phyloP scores from a whole-genome alignment of 1,284 basidiomycete species.

The Papiliotrema flavescens region DNA sequence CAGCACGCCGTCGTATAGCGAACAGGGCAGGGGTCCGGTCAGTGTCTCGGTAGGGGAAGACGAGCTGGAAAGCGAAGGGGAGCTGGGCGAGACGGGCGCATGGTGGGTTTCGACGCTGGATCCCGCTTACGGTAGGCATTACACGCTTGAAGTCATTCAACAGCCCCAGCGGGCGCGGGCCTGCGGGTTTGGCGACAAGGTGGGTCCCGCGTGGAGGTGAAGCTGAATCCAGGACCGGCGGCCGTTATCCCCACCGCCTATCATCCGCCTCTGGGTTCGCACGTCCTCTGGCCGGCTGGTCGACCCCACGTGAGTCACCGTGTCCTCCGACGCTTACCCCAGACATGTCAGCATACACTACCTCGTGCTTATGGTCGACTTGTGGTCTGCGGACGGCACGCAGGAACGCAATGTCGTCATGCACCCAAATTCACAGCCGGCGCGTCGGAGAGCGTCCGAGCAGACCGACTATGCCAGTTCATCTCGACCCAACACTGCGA shows the following conservation, averaged over 20 bases:
- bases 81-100: too few relatives aligned
- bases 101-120: not conserved
- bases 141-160: constrained; percentile 76
- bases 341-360: constrained; percentile 81
- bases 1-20: too few relatives aligned
- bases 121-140: constrained; percentile 56
- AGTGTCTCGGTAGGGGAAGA: not conserved
- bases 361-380: constrained; percentile 80
- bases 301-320: constrained; percentile 65
- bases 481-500: constrained; percentile 1
- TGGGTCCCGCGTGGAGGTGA: constrained; percentile 41
- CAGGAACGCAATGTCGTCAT: constrained; percentile 81
- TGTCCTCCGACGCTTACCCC: constrained; percentile 13
- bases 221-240: constrained; percentile 66
- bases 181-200: constrained; percentile 94
- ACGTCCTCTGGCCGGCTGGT: constrained; percentile 60
- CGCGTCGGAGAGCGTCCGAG: not conserved
- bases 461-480: not conserved
- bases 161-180: constrained; percentile 83
- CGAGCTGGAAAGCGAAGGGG: not conserved
- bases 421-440: constrained; percentile 54
- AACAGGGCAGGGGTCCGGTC: too few relatives aligned
- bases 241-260: constrained; percentile 81
- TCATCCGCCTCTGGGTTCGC: constrained; percentile 50
- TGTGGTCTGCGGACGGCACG: constrained; percentile 76